Evolutionary conservation across 768 basidiomycete genomes (phyloP).

Genomic region (Dioszegia crocea): DNA sequence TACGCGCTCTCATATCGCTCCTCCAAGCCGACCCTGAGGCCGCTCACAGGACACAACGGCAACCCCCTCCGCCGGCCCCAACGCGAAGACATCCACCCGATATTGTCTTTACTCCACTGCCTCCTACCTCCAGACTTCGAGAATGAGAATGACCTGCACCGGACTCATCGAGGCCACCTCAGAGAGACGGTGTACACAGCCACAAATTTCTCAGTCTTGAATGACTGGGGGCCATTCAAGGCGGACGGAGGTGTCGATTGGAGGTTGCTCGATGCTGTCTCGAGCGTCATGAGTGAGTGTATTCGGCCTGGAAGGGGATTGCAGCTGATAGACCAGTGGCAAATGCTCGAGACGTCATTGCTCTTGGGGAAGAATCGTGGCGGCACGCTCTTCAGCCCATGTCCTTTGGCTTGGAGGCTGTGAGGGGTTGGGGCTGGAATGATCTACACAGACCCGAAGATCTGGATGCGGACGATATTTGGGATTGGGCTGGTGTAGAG

Average conservation of each 20-base stretch:
- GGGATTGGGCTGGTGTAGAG: constrained; percentile 47
- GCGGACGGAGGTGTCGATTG: constrained; percentile 42
- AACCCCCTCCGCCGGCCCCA: constrained; percentile 19
- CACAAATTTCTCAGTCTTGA: constrained; percentile 26
- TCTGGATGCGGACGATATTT: constrained; percentile 22
- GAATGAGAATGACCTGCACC: constrained; percentile 17
- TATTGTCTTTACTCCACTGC: constrained; percentile 24
- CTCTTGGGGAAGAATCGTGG: constrained; percentile 31
- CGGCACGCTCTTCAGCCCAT: constrained; percentile 26
- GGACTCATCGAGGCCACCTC: constrained; percentile 25
- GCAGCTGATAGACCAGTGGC: constrained; percentile 14
- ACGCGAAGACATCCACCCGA: constrained; percentile 24
- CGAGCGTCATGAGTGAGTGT: constrained; percentile 40
- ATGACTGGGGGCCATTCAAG: constrained; percentile 43
- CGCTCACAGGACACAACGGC: constrained; percentile 12
- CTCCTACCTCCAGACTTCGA: constrained; percentile 26
- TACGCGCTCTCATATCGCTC: constrained; percentile 12
- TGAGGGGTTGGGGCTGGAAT: constrained; percentile 31
- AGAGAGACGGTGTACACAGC: constrained; percentile 34
- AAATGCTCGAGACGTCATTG: constrained; percentile 33
- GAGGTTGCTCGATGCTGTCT: constrained; percentile 39
- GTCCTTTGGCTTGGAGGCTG: constrained; percentile 31
- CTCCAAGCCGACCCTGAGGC: constrained; percentile 16
- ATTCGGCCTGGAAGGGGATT: neutral
- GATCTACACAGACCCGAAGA: constrained; percentile 24